Base-by-base conservation (phyloP, 495 filamentous ascomycete genomes). In the Aspergillus incahuasiensis region DNA sequence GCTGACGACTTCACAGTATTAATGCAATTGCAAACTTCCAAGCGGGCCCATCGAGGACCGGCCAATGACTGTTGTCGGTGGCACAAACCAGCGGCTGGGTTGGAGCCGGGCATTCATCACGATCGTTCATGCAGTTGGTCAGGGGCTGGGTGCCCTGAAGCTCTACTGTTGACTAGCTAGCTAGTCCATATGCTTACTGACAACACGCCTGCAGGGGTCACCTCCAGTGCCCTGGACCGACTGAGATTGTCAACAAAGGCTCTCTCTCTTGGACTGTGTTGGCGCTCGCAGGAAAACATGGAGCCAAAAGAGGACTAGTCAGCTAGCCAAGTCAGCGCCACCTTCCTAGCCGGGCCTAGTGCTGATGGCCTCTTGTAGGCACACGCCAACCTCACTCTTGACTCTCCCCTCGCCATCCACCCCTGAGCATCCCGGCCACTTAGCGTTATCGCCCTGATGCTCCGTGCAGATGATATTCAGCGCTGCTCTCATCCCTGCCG, bases 11-110 rank as follows among this genome's bases (percentile, higher is more conserved):
- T 35, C 32, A 35, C 32, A 6, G 32, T 12, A 15, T n/a, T 11
- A 15, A 5, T 35, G 32, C 32, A 35, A 35, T 35, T 35, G 6
- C 12, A 35, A 35, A 35, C 2, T 6, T 15, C 32, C 6, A 35
- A 35, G 32, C 32, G 6, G 13, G 32, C 32, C 32, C 32, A 9
- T 43, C 21, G n/a, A 30, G 56, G 30, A 25, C 38, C 35, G 44
- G 52, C 53, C 60, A 63, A 63, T 63, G 52, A 25, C 16, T 42
- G 30, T 53, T 16, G 16, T 16, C 20, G 40, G 55, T 55, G 38
- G 56, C 52, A 55, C 60, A 56, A 59, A 56, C 60, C 56, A 43
- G 57, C 32, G 49, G 52, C 47, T 46, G 21, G 53, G 48, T 51
- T 43, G 44, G 60, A 47, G 39, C 56, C 56, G 48, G 11, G 56